phyloP scores from a whole-genome alignment of 768 basidiomycete genomes.

The Paxillus ammoniavirescens region DNA sequence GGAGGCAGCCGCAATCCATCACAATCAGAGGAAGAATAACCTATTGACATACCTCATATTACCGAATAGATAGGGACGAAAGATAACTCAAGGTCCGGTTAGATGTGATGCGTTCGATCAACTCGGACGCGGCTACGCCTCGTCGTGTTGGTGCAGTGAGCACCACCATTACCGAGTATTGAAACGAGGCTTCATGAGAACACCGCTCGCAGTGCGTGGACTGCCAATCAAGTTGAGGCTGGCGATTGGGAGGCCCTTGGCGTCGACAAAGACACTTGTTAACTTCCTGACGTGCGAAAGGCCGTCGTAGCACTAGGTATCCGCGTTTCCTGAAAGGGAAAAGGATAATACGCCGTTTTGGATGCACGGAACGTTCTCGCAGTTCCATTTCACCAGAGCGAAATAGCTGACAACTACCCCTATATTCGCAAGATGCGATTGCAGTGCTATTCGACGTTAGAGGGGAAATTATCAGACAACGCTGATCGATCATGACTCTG shows the following conservation, averaged over 20 bases:
- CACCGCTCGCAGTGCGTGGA: background rate
- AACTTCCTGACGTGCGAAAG: background rate
- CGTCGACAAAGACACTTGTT: background rate
- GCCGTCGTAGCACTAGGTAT: background rate
- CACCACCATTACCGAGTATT: background rate
- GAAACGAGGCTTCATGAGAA: background rate
- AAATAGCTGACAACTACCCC: background rate
- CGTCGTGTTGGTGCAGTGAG: background rate
- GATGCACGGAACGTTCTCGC: background rate
- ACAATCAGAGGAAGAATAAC: background rate
- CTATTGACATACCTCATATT: background rate
- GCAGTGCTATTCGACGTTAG: background rate
- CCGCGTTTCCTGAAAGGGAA: background rate
- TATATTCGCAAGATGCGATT: background rate
- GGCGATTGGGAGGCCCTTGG: background rate
- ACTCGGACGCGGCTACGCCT: background rate
- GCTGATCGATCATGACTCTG: background rate
- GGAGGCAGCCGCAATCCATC: background rate
- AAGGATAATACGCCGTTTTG: background rate
- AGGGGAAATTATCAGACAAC: background rate
- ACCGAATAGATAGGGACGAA: background rate
- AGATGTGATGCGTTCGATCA: background rate
- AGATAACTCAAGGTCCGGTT: background rate
- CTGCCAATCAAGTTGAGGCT: background rate
- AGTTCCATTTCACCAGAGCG: background rate